Evolutionary conservation across 139 green algal genomes (phyloP).

Genomic region (Micractinium sp.): DNA sequence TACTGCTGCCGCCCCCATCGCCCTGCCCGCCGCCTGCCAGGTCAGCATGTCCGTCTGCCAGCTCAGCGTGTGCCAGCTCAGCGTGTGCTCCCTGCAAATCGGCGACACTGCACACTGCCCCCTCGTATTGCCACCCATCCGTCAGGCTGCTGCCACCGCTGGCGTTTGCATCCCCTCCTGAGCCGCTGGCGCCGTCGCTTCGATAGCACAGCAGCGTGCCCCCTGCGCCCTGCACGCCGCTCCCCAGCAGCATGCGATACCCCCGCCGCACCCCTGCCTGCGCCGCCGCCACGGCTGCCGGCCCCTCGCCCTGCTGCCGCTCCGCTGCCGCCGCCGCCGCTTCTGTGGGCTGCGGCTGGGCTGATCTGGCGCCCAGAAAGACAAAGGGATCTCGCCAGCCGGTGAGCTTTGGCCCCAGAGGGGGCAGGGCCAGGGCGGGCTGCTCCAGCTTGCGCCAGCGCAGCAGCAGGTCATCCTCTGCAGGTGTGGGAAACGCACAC

Average conservation of each 20-base stretch:
- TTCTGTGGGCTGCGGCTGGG: background rate
- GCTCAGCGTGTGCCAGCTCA: background rate
- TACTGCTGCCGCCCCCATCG: background rate
- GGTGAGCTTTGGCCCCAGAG: slow-evolving; percentile 62
- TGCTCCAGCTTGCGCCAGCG: slow-evolving; percentile 74
- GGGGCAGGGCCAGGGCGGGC: slow-evolving; percentile 75
- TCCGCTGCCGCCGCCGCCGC: background rate
- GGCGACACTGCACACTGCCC: slow-evolving; percentile 11
- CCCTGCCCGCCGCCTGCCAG: background rate
- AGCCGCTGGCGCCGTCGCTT: background rate
- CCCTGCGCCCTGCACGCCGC: slow-evolving; percentile 72
- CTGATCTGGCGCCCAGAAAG: slow-evolving; percentile 22
- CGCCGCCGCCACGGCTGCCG: background rate
- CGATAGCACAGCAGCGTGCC: slow-evolving; percentile 73
- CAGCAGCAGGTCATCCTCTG: slow-evolving; percentile 65
- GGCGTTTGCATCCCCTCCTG: background rate
- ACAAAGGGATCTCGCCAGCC: slow-evolving; percentile 90
- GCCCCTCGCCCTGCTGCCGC: background rate
- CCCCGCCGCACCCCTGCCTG: background rate
- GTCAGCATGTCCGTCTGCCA: background rate
- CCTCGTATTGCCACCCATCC: background rate
- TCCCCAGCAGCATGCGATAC: slow-evolving; percentile 83
- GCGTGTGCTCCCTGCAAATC: background rate
- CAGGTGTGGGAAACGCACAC: background rate
- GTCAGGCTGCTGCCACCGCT: slow-evolving; percentile 19